phyloP scores from a whole-genome alignment of 2,329 filamentous ascomycete species.

The Coniochaeta sp. region DNA sequence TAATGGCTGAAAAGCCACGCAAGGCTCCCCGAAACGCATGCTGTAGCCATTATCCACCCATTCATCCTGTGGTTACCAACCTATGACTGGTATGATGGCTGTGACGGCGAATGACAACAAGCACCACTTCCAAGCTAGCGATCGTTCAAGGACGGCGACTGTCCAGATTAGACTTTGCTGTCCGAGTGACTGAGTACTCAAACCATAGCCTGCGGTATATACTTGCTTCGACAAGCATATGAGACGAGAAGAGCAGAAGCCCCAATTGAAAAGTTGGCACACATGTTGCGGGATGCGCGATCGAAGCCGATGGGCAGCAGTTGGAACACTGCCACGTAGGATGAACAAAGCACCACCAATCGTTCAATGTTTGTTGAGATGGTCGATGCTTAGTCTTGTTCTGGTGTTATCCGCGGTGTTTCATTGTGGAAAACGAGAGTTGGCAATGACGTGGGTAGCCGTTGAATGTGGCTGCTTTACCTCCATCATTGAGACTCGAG shows the following conservation, averaged over 20 bases:
- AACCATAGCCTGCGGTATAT: no score
- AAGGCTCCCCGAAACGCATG: background rate
- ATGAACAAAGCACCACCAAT: background rate
- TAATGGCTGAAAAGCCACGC: background rate
- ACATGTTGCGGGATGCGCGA: no score
- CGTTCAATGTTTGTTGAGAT: background rate
- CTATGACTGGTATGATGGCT: background rate
- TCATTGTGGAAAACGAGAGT: background rate
- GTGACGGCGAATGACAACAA: background rate
- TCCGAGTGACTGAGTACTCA: no score
- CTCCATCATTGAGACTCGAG: background rate
- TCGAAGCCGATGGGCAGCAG: no score
- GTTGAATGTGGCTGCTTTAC: background rate
- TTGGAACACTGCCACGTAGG: no score
- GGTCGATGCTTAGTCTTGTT: background rate
- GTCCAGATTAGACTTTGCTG: background rate
- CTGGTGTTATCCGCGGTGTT: background rate
- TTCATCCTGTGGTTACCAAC: background rate
- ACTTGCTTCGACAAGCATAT: no score
- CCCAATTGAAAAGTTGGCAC: no score
- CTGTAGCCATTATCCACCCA: background rate
- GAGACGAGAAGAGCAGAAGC: no score
- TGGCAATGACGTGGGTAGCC: background rate
- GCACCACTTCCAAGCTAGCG: background rate
- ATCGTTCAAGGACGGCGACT: background rate